These are phyloP conservation scores for Pestalotiopsis sp. DNA, from an alignment of 2,329 filamentous ascomycete genomes.

Conservation along the genomic window DNA sequence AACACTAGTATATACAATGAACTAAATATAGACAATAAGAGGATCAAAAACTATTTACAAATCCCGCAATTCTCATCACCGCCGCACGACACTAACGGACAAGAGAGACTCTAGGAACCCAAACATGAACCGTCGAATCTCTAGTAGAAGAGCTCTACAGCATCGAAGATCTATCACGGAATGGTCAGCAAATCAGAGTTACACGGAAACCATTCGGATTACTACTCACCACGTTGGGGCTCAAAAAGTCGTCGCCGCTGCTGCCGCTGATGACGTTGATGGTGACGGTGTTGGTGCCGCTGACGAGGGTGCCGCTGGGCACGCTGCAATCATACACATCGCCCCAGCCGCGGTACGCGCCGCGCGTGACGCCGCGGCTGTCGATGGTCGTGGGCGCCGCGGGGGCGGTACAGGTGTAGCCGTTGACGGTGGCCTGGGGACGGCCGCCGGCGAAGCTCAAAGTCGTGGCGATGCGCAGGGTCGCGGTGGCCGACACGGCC, in stretches of 20 bases:
- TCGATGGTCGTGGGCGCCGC: slow-evolving; percentile 51
- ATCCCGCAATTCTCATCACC: neutral
- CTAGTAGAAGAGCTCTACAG: slow-evolving; percentile 33
- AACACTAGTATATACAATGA: slow-evolving; percentile 7
- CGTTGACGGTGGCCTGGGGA: slow-evolving; percentile 45
- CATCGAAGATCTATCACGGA: slow-evolving; percentile 27
- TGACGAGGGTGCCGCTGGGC: slow-evolving; percentile 51
- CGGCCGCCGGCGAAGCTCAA: slow-evolving; percentile 57
- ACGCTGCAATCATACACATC: slow-evolving; percentile 59
- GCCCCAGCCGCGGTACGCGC: slow-evolving; percentile 59
- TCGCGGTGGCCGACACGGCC: slow-evolving; percentile 46
- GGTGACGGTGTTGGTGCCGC: slow-evolving; percentile 56
- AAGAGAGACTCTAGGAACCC: neutral
- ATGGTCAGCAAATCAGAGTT: neutral
- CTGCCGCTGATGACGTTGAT: slow-evolving; percentile 55
- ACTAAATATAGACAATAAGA: slow-evolving; percentile 6
- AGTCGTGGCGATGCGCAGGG: slow-evolving; percentile 59
- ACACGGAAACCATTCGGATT: neutral
- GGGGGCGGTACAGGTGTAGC: slow-evolving; percentile 32
- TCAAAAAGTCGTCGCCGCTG: slow-evolving; percentile 48
- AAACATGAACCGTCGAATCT: neutral
- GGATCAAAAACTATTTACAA: slow-evolving; percentile 7
- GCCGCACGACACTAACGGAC: neutral
- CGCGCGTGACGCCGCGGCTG: slow-evolving; percentile 59
- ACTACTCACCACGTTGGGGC: slow-evolving; percentile 46